These are phyloP conservation scores for Aspergillus sp. DNA, from an alignment of 2,329 filamentous ascomycete genomes.

Conservation along the genomic window DNA sequence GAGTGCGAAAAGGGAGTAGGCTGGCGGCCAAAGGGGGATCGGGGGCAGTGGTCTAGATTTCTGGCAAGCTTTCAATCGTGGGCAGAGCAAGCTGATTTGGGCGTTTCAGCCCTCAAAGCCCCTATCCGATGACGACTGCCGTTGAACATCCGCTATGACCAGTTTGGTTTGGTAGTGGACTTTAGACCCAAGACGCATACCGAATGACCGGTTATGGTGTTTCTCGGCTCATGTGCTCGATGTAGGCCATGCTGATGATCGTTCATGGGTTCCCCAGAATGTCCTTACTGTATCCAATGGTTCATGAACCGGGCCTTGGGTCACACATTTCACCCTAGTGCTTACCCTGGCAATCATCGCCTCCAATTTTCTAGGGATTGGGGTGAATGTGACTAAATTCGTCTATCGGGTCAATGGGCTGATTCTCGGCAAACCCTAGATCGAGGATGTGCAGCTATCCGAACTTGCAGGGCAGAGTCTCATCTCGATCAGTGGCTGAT, in stretches of 20 bases:
- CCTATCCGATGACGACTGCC: constrained; percentile 15
- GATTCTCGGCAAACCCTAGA: constrained; percentile 7
- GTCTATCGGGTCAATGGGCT: constrained; percentile 1
- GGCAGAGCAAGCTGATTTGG: constrained; percentile 11
- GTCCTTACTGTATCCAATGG: constrained; percentile 17
- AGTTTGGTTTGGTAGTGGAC: constrained; percentile 1
- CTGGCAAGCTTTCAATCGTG: constrained; percentile 18
- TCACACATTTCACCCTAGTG: constrained; percentile 1
- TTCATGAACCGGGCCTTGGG: not conserved
- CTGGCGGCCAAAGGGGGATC: constrained; percentile 1
- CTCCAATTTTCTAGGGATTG: constrained; percentile 11
- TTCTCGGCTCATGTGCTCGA: constrained; percentile 21
- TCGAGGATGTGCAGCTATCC: constrained; percentile 6
- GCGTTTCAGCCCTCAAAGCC: constrained; percentile 23
- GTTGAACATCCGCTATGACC: constrained; percentile 7
- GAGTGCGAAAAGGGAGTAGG: constrained; percentile 8
- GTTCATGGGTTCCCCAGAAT: constrained; percentile 22
- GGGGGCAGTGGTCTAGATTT: constrained; percentile 17
- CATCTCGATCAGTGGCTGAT: constrained; percentile 17
- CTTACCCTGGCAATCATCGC: constrained; percentile 15
- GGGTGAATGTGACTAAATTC: constrained; percentile 10
- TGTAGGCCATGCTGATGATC: constrained; percentile 16
- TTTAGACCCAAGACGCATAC: constrained; percentile 14
- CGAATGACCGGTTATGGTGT: constrained; percentile 13
- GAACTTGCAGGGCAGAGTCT: constrained; percentile 14